Evolutionary conservation across 495 filamentous ascomycete species (phyloP).

Genomic region (Podospora sp.): DNA sequence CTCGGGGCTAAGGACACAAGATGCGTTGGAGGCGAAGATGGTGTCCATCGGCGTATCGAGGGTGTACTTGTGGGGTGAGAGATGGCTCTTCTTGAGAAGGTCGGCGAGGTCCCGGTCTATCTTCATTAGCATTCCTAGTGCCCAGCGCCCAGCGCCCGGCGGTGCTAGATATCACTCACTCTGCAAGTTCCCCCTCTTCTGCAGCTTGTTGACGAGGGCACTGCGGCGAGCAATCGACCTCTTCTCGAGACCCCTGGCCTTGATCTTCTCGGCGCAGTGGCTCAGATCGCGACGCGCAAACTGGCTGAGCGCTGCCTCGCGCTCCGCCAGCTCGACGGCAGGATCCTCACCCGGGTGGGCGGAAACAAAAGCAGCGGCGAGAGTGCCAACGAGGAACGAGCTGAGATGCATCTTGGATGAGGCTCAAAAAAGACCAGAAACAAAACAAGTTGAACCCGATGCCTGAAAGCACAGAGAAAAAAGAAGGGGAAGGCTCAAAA

Average conservation of each 20-base stretch:
- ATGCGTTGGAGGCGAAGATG: slow-evolving; percentile 54
- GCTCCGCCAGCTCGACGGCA: slow-evolving; percentile 49
- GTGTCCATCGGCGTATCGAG: slow-evolving; percentile 17
- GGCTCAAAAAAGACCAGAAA: neutral
- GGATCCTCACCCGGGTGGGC: slow-evolving; percentile 56
- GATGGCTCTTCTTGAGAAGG: slow-evolving; percentile 20
- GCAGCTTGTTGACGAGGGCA: slow-evolving; percentile 26
- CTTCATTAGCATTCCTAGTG: neutral
- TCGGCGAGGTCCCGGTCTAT: slow-evolving; percentile 43
- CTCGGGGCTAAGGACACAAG: slow-evolving; percentile 56
- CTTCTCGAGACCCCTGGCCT: slow-evolving; percentile 51
- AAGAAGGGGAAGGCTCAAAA: neutral
- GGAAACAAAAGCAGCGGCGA: slow-evolving; percentile 22
- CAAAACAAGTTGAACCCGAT: neutral
- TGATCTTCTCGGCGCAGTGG: slow-evolving; percentile 54
- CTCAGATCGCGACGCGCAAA: slow-evolving; percentile 43
- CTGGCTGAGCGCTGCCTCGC: slow-evolving; percentile 44
- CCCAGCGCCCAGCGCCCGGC: neutral
- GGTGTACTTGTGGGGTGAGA: slow-evolving; percentile 17
- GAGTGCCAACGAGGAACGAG: slow-evolving; percentile 17
- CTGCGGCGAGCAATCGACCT: slow-evolving; percentile 51
- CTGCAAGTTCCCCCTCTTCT: slow-evolving; percentile 27
- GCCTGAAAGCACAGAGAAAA: neutral
- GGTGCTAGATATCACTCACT: neutral
- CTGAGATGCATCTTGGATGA: slow-evolving; percentile 26